Percentiles rank a stretch among this genome's conserved stretches.
phyloP scores from a whole-genome alignment of 345 rosid species.

The Corchorus olitorius region DNA sequence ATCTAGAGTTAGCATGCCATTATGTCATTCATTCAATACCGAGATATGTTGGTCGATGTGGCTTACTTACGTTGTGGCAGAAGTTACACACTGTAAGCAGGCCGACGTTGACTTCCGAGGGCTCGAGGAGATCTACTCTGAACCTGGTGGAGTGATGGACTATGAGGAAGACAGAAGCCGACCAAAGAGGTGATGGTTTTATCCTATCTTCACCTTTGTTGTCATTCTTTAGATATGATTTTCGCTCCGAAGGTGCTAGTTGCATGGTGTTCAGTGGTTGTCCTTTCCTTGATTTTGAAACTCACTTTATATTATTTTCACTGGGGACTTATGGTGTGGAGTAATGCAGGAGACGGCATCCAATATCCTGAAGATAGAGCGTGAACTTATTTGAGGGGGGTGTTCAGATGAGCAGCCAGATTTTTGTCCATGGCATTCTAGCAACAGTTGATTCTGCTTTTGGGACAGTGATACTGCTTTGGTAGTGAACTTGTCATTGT shows the following conservation, averaged over 20 bases:
- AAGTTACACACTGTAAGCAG: constrained; percentile 97
- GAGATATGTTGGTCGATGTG: constrained; percentile 76
- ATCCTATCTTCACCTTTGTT: not conserved
- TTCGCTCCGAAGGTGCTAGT: not conserved
- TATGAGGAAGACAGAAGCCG: constrained; percentile 91
- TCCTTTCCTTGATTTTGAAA: not conserved
- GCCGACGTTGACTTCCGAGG: constrained; percentile 83
- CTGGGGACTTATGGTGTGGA: constrained; percentile 8
- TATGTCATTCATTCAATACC: constrained; percentile 29
- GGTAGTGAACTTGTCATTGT: constrained; percentile 27
- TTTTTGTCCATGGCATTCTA: constrained; percentile 34
- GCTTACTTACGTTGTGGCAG: constrained; percentile 99
- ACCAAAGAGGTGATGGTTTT: constrained; percentile 72
- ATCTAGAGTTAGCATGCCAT: constrained; percentile 13
- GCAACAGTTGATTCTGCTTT: constrained; percentile 29
- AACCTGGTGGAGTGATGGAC: constrained; percentile 99
- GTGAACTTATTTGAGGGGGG: constrained; percentile 23
- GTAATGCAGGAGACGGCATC: constrained; percentile 80
- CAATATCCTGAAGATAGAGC: constrained; percentile 47
- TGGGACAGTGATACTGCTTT: constrained; percentile 25
- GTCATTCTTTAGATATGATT: not conserved
- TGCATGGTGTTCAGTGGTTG: not conserved
- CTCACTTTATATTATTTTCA: not conserved
- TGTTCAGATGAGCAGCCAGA: constrained; percentile 28
- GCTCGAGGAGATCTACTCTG: constrained; percentile 90